Evolutionary conservation across 495 filamentous ascomycete species (phyloP).

Genomic region (Aspergillus olivimuriae): DNA sequence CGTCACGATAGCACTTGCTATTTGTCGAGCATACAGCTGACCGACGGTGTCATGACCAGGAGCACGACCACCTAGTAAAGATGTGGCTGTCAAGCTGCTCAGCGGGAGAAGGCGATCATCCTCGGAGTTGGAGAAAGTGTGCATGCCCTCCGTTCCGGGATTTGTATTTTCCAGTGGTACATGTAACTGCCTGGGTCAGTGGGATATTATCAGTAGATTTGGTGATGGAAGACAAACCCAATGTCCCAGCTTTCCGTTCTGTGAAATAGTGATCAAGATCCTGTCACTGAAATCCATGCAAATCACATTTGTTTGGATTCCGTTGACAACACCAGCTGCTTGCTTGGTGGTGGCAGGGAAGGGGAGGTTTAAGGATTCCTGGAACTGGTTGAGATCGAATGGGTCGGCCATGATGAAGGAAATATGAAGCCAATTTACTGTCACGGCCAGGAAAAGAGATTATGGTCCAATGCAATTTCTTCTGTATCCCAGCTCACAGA

Average conservation of each 20-base stretch:
- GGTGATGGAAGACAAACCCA: constrained; percentile 57
- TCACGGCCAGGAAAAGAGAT: too few relatives aligned
- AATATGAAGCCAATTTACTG: too few relatives aligned
- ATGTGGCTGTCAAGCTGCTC: constrained; percentile 75
- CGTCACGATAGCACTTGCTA: constrained; percentile 69
- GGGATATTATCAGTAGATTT: constrained; percentile 1
- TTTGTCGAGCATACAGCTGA: constrained; percentile 82
- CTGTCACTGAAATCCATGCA: constrained; percentile 77
- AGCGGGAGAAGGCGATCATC: constrained; percentile 65
- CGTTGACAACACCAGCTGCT: constrained; percentile 56
- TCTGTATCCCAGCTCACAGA: too few relatives aligned
- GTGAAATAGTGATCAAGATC: constrained; percentile 84
- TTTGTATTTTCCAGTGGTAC: constrained; percentile 71
- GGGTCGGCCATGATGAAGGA: constrained; percentile 27
- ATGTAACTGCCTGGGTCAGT: constrained; percentile 60
- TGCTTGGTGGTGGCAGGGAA: constrained; percentile 76
- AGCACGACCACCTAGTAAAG: constrained; percentile 77
- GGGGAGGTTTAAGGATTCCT: constrained; percentile 38
- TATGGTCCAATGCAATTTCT: too few relatives aligned
- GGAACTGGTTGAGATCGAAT: constrained; percentile 21
- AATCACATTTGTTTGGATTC: constrained; percentile 64
- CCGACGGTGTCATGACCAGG: constrained; percentile 75
- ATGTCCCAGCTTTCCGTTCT: constrained; percentile 79
- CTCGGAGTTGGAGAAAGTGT: constrained; percentile 39
- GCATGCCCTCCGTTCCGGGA: constrained; percentile 44